phyloP scores from a whole-genome alignment of 768 basidiomycete species.

The Chalciporus chontae region DNA sequence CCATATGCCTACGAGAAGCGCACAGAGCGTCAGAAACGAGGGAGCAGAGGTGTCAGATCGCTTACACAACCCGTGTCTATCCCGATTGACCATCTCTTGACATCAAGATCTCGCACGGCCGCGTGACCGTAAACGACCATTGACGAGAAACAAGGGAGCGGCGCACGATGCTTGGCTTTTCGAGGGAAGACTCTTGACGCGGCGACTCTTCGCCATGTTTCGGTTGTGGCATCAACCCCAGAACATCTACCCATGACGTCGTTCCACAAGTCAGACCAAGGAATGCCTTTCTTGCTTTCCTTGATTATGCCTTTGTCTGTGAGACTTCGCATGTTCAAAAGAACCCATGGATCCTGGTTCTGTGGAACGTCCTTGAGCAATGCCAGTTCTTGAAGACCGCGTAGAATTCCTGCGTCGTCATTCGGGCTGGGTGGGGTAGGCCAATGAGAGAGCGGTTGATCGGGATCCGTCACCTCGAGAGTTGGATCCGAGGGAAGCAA shows the following conservation, averaged over 20 bases:
- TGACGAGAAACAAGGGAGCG: conserved; percentile 63
- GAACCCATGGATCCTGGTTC: conserved; percentile 73
- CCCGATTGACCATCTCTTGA: conserved; percentile 81
- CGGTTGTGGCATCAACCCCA: conserved; percentile 37
- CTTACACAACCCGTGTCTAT: conserved; percentile 85
- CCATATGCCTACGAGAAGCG: conserved; percentile 47
- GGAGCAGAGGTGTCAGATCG: conserved; percentile 5
- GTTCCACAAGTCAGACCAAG: conserved; percentile 80
- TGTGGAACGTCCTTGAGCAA: conserved; percentile 69
- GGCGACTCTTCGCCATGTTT: conserved; percentile 12
- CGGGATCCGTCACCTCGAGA: conserved; percentile 42
- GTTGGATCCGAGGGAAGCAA: conserved; percentile 70
- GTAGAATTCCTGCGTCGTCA: conserved; percentile 31
- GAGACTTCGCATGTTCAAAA: conserved; percentile 41
- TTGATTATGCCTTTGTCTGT: conserved; percentile 36
- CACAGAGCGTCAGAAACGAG: not conserved
- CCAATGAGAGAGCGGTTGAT: conserved; percentile 71
- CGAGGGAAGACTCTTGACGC: conserved; percentile 11
- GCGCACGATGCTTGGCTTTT: conserved; percentile 18
- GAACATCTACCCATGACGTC: conserved; percentile 55
- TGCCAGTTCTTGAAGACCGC: conserved; percentile 61
- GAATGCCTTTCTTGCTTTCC: conserved; percentile 43
- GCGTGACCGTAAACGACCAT: conserved; percentile 88
- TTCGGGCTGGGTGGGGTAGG: conserved; percentile 37
- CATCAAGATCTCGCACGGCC: conserved; percentile 74